Percentiles rank a stretch among this genome's conserved stretches.
Conservation (phyloP, 768 basidiomycete genomes). For the Collybia nuda region DNA sequence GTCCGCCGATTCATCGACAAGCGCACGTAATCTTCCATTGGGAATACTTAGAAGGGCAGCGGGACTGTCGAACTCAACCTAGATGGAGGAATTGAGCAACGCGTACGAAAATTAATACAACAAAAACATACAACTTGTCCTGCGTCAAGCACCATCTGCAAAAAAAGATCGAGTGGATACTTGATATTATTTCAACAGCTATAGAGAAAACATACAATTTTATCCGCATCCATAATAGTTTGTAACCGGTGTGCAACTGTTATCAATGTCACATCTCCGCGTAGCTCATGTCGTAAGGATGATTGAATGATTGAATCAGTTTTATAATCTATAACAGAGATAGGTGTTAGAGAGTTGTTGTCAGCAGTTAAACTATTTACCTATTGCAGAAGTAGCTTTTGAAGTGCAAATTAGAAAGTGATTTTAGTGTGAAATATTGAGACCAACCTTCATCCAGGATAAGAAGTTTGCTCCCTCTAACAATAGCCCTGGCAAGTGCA, state of each 20-base stretch:
- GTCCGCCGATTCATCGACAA: constrained; percentile 63
- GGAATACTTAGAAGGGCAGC: constrained; percentile 49
- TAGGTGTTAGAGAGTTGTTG: not conserved
- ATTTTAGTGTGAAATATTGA: constrained; percentile 5
- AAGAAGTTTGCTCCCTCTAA: constrained; percentile 57
- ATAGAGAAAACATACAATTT: constrained; percentile 33
- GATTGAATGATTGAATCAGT: constrained; percentile 72
- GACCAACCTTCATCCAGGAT: constrained; percentile 61
- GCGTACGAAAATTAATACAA: not conserved
- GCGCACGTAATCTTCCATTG: constrained; percentile 46
- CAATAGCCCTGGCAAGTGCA: constrained; percentile 62
- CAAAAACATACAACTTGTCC: constrained; percentile 48
- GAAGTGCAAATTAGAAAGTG: constrained; percentile 15
- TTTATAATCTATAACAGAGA: constrained; percentile 42
- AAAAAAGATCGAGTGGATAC: not conserved
- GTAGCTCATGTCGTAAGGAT: constrained; percentile 65
- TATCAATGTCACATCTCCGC: constrained; percentile 56
- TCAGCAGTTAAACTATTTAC: constrained; percentile 22
- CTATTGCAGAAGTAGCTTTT: constrained; percentile 48
- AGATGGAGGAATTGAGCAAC: not conserved
- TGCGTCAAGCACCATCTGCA: constrained; percentile 51
- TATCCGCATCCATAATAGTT: constrained; percentile 70
- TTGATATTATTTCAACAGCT: constrained; percentile 10
- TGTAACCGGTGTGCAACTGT: constrained; percentile 72
- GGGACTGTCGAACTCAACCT: constrained; percentile 58